Conservation (phyloP, 2,329 filamentous ascomycete species). For the Fusarium lateritium region DNA sequence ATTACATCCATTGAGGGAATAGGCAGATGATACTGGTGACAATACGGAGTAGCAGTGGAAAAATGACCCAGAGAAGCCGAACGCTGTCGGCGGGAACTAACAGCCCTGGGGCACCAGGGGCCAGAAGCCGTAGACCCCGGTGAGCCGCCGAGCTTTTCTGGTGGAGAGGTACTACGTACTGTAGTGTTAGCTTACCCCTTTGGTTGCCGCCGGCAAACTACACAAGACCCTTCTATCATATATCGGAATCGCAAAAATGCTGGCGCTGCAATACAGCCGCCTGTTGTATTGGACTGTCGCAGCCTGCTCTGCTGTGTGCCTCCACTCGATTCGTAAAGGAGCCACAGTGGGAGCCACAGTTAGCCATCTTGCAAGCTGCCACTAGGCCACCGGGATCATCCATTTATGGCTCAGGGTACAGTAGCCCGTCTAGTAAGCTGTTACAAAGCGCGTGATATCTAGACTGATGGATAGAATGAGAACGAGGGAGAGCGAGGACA, state of each 20-base stretch:
- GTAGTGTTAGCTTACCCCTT: background rate
- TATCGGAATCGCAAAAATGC: slow-evolving; percentile 29
- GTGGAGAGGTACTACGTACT: slow-evolving; percentile 19
- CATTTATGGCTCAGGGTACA: slow-evolving; percentile 32
- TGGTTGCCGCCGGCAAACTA: slow-evolving; percentile 41
- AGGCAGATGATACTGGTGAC: slow-evolving; percentile 6
- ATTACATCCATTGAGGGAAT: slow-evolving; percentile 3
- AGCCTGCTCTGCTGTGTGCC: slow-evolving; percentile 1
- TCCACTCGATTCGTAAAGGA: background rate
- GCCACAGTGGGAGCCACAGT: slow-evolving; percentile 17
- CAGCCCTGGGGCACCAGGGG: slow-evolving; percentile 8
- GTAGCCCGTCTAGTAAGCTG: slow-evolving; percentile 31
- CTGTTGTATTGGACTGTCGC: slow-evolving; percentile 19
- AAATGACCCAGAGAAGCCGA: background rate
- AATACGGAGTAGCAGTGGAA: background rate
- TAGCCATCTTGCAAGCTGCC: background rate
- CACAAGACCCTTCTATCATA: slow-evolving; percentile 29
- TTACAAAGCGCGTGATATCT: slow-evolving; percentile 10
- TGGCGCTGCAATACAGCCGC: slow-evolving; percentile 16
- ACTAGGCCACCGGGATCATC: slow-evolving; percentile 18
- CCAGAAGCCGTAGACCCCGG: slow-evolving; percentile 27
- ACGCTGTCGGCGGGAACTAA: slow-evolving; percentile 26
- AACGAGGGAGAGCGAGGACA: slow-evolving; percentile 17
- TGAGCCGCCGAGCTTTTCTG: slow-evolving; percentile 11
- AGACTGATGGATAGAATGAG: slow-evolving; percentile 13